phyloP scores from a whole-genome alignment of 148 eudicot species.

The Vaccinium macrocarpon region DNA sequence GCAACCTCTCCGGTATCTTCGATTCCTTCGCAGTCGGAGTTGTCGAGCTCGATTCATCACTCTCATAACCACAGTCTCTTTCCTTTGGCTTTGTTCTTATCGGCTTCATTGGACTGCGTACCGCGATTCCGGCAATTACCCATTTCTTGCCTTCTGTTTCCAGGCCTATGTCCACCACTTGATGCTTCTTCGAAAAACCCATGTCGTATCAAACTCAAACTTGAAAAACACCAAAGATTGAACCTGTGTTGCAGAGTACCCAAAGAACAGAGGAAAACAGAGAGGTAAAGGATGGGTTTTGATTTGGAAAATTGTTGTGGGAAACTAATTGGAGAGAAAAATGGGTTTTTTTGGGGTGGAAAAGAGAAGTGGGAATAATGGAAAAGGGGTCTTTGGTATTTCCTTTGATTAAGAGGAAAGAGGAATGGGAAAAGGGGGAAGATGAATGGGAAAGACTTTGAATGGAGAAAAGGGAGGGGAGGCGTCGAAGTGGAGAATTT shows the following conservation, averaged over 20 bases:
- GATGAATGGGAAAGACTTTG: conserved; percentile 15
- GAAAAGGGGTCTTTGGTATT: conserved; percentile 12
- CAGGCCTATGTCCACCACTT: conserved; percentile 20
- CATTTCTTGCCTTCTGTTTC: conserved; percentile 46
- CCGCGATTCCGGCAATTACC: conserved; percentile 46
- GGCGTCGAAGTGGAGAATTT: conserved; percentile 23
- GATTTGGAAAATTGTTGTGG: background rate
- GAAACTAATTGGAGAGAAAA: background rate
- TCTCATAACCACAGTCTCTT: conserved; percentile 22
- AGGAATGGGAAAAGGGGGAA: background rate
- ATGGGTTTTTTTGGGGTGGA: background rate
- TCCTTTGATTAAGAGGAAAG: background rate
- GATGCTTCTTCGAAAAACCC: conserved; percentile 53
- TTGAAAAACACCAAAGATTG: background rate
- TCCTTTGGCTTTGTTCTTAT: conserved; percentile 31
- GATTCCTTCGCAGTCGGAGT: conserved; percentile 57
- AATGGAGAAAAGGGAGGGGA: conserved; percentile 17
- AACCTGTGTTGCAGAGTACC: background rate
- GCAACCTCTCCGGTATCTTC: conserved; percentile 40
- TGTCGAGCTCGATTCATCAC: conserved; percentile 31
- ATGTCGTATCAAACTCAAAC: conserved; percentile 21
- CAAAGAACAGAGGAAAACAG: background rate
- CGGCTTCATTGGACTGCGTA: conserved; percentile 40
- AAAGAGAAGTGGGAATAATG: conserved; percentile 6
- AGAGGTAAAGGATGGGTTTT: background rate